phyloP scores from a whole-genome alignment of 768 basidiomycete species.

The Pleurotus ostreatus region DNA sequence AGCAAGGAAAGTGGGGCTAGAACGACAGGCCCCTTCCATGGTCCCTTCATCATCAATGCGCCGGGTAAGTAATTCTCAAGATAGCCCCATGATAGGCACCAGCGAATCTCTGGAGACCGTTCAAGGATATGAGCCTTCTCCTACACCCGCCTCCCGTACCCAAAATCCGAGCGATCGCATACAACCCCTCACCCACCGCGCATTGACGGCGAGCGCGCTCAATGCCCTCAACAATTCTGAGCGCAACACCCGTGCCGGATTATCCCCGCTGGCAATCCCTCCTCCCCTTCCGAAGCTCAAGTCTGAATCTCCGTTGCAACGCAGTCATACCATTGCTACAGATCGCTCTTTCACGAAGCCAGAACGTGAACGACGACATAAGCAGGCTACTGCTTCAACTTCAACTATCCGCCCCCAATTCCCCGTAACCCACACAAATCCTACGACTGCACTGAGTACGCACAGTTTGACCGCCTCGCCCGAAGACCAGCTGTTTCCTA shows the following conservation, averaged over 20 bases:
- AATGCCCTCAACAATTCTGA: constrained; percentile 3
- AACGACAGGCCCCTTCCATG: constrained; percentile 29
- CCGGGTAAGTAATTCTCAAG: constrained; percentile 54
- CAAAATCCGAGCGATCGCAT: constrained; percentile 7
- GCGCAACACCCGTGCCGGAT: constrained; percentile 2
- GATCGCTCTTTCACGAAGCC: constrained; percentile 8
- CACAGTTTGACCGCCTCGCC: constrained; percentile 57
- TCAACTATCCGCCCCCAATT: constrained; percentile 45
- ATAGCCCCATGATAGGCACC: constrained; percentile 41
- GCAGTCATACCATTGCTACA: constrained; percentile 14
- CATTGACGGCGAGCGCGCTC: neutral
- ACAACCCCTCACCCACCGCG: constrained; percentile 7
- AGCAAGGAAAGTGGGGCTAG: neutral
- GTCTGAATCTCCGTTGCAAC: constrained; percentile 43
- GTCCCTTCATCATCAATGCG: constrained; percentile 35
- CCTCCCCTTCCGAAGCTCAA: constrained; percentile 57
- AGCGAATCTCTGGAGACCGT: constrained; percentile 41
- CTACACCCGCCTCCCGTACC: constrained; percentile 36
- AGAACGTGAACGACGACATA: constrained; percentile 9
- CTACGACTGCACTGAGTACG: constrained; percentile 64
- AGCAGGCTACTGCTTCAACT: constrained; percentile 4
- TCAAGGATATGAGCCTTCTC: constrained; percentile 36
- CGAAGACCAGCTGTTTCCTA: constrained; percentile 23
- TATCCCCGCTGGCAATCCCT: constrained; percentile 51
- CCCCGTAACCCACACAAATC: constrained; percentile 47